phyloP scores from a whole-genome alignment of 768 basidiomycete genomes.

The Gymnopilus junonius region DNA sequence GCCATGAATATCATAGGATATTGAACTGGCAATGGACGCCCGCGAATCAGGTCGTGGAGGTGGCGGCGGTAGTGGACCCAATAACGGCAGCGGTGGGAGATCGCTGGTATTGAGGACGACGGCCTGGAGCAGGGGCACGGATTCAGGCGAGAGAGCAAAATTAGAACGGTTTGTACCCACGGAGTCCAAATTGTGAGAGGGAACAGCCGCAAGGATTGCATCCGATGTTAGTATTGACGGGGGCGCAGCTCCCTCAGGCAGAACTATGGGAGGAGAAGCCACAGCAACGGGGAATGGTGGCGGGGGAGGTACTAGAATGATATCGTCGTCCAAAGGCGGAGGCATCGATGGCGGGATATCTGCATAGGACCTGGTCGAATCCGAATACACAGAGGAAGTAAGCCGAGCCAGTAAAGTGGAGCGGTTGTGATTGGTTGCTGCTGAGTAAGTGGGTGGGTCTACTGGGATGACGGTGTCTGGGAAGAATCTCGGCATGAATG shows the following conservation, averaged over 20 bases:
- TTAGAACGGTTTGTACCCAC: slow-evolving; percentile 24
- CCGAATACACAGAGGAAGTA: slow-evolving; percentile 14
- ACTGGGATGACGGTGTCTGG: slow-evolving; percentile 48
- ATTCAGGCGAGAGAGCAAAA: slow-evolving; percentile 24
- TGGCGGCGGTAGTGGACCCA: not conserved
- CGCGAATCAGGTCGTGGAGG: slow-evolving; percentile 15
- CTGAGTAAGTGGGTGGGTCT: slow-evolving; percentile 34
- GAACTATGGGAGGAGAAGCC: not conserved
- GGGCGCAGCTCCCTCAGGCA: slow-evolving; percentile 13
- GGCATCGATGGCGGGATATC: slow-evolving; percentile 33
- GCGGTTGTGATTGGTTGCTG: slow-evolving; percentile 24
- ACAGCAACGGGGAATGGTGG: slow-evolving; percentile 22
- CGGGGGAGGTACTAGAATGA: slow-evolving; percentile 15
- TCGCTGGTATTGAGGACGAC: slow-evolving; percentile 4
- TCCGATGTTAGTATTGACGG: slow-evolving; percentile 11
- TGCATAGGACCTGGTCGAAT: slow-evolving; percentile 28
- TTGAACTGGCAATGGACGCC: slow-evolving; percentile 19
- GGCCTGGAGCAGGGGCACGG: slow-evolving; percentile 25
- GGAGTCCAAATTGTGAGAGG: slow-evolving; percentile 19
- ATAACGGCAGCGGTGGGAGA: not conserved
- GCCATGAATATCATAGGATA: slow-evolving; percentile 8
- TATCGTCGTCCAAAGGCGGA: slow-evolving; percentile 24
- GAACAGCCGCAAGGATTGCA: slow-evolving; percentile 4
- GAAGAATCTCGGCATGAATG: slow-evolving; percentile 63
- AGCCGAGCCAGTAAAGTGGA: slow-evolving; percentile 25